Evolutionary conservation across 1,284 basidiomycete species (phyloP).

Genomic region (Austroboletus novae-zelandiae): DNA sequence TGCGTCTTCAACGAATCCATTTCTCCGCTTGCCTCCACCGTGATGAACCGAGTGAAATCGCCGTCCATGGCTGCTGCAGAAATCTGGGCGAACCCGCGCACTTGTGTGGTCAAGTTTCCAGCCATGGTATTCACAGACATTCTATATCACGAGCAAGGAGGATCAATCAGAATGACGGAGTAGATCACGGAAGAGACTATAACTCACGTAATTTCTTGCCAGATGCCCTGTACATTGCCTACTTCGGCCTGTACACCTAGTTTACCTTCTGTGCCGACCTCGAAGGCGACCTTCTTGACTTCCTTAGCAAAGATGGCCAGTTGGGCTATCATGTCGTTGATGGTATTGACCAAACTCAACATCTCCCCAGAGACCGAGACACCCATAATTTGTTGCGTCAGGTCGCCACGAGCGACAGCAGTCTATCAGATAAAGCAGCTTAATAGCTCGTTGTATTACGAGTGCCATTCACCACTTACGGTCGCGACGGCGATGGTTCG

Average conservation of each 20-base stretch:
- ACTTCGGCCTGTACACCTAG: constrained; percentile 97
- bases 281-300: constrained; percentile 92
- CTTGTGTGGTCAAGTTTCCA: constrained; percentile 96
- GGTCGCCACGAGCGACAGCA: constrained; percentile 91
- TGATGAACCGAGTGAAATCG: constrained; percentile 99
- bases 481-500: constrained; percentile 94
- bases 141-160: constrained; percentile 32
- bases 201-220: constrained; percentile 97
- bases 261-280: constrained; percentile 96
- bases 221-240: constrained; percentile 95
- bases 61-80: constrained; percentile 98
- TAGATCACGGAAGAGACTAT: background rate
- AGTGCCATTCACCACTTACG: constrained; percentile 30
- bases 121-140: constrained; percentile 96
- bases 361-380: constrained; percentile 97
- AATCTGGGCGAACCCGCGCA: constrained; percentile 98
- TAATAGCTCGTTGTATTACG: background rate
- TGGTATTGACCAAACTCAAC: constrained; percentile 88
- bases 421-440: constrained; percentile 47
- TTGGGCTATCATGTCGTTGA: constrained; percentile 97
- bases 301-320: constrained; percentile 92
- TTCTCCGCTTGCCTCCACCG: constrained; percentile 96
- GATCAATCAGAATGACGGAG: background rate
- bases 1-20: constrained; percentile 99
- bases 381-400: constrained; percentile 91